Conservation (phyloP, 192 early-diverging fungal genomes). For the Chytriomyces sp. region DNA sequence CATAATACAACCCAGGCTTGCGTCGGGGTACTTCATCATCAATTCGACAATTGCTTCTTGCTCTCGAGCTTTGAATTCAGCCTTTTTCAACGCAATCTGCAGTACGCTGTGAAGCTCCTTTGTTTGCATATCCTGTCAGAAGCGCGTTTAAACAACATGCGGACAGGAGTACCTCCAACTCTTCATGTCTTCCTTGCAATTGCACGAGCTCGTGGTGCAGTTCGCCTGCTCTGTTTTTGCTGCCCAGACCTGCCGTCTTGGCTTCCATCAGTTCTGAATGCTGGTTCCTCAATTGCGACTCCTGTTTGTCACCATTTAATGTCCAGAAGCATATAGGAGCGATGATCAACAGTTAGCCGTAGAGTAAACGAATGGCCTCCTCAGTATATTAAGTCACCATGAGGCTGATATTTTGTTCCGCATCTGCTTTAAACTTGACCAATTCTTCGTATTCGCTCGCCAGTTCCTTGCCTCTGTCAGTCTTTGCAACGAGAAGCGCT, state of each 20-base stretch:
- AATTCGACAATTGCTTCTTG: constrained; percentile 31
- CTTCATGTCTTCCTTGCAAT: constrained; percentile 26
- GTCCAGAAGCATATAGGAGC: background rate
- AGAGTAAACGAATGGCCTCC: background rate
- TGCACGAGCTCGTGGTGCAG: constrained; percentile 31
- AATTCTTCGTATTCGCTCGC: background rate
- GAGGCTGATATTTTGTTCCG: background rate
- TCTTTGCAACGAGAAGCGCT: background rate
- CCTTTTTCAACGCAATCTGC: constrained; percentile 10
- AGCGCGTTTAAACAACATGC: background rate
- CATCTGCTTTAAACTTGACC: background rate
- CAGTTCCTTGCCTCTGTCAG: background rate
- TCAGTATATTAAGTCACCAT: background rate
- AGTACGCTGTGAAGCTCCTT: constrained; percentile 19
- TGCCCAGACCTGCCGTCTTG: background rate
- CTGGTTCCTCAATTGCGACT: constrained; percentile 1
- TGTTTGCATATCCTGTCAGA: background rate
- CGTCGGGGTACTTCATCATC: constrained; percentile 52
- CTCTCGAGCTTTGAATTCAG: constrained; percentile 32
- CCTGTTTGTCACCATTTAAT: background rate
- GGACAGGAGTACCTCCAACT: constrained; percentile 25
- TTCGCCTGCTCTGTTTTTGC: constrained; percentile 28
- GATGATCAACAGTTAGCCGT: background rate
- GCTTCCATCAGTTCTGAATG: background rate
- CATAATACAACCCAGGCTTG: constrained; percentile 40